phyloP scores from a whole-genome alignment of 805 yeast species.

The Zygotorulaspora florentina region DNA sequence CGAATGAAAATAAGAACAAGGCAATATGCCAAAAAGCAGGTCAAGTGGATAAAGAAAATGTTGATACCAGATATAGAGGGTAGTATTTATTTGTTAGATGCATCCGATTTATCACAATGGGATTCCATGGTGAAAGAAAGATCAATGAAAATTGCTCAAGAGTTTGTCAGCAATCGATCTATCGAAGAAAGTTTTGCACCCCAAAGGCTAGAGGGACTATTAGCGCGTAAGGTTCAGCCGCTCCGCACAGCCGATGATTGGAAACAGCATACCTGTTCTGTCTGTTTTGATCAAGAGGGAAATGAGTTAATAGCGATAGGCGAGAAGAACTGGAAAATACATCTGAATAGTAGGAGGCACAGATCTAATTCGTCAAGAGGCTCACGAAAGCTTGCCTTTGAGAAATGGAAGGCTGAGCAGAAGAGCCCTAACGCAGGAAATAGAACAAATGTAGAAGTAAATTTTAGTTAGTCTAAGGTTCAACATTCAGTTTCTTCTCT shows the following conservation, averaged over 20 bases:
- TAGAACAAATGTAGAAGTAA: background rate
- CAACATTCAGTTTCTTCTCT: slow-evolving; percentile 30
- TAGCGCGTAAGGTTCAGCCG: slow-evolving; percentile 13
- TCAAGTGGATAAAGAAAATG: slow-evolving; percentile 82
- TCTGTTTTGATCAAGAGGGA: slow-evolving; percentile 56
- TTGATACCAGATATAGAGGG: slow-evolving; percentile 62
- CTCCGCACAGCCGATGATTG: slow-evolving; percentile 38
- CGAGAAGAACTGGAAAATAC: slow-evolving; percentile 63
- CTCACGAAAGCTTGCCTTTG: slow-evolving; percentile 50
- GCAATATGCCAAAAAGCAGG: slow-evolving; percentile 81
- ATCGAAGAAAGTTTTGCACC: slow-evolving; percentile 37
- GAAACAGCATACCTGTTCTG: slow-evolving; percentile 65
- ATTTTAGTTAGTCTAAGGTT: background rate
- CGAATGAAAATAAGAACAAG: slow-evolving; percentile 82
- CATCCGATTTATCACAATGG: slow-evolving; percentile 71
- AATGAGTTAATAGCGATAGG: slow-evolving; percentile 67
- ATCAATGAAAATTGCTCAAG: slow-evolving; percentile 48
- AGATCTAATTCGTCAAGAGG: slow-evolving; percentile 46
- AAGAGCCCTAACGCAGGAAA: background rate
- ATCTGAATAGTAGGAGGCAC: slow-evolving; percentile 66
- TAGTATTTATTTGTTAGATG: slow-evolving; percentile 63
- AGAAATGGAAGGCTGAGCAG: slow-evolving; percentile 37
- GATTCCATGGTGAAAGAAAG: slow-evolving; percentile 46
- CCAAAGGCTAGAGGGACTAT: slow-evolving; percentile 32
- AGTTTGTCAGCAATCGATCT: slow-evolving; percentile 34